These are phyloP conservation scores for Trifolium repens DNA, from an alignment of 306 rosid species.

Conservation along the genomic window DNA sequence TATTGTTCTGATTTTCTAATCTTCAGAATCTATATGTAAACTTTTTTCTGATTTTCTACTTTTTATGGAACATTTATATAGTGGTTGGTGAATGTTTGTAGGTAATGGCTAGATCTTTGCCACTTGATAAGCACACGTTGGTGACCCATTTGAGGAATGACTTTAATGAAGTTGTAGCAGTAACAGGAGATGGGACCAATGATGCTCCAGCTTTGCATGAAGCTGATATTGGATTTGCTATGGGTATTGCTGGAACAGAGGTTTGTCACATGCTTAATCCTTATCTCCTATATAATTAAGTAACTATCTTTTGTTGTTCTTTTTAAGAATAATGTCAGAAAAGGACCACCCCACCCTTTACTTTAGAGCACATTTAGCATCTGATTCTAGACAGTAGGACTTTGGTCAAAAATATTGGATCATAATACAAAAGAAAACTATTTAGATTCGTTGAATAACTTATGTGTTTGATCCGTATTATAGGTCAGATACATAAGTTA, in stretches of 20 bases:
- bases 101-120: slow-evolving; percentile 97
- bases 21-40: background rate
- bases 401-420: background rate
- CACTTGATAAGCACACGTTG: slow-evolving; percentile 86
- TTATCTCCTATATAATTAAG: background rate
- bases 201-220: slow-evolving; percentile 95
- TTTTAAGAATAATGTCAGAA: background rate
- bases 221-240: slow-evolving; percentile 93
- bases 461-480: too few species aligned
- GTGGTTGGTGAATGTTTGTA: slow-evolving; percentile 42
- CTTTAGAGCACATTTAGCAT: slow-evolving; percentile 18
- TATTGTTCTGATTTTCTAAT: background rate
- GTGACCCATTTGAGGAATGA: slow-evolving; percentile 68
- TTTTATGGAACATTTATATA: background rate
- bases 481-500: too few species aligned
- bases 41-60: background rate
- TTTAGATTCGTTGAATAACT: too few species aligned
- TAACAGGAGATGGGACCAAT: slow-evolving; percentile 93
- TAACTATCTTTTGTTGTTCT: background rate
- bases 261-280: slow-evolving; percentile 48
- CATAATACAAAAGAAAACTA: too few species aligned
- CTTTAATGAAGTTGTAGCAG: slow-evolving; percentile 84
- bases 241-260: slow-evolving; percentile 99
- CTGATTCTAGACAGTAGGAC: background rate
- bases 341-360: background rate